A percentile compares a stretch with the other conserved stretches of the same genome.
These are phyloP conservation scores for Candida tetrigidarum DNA, from an alignment of 1,139 yeast genomes.

Conservation along the genomic window DNA sequence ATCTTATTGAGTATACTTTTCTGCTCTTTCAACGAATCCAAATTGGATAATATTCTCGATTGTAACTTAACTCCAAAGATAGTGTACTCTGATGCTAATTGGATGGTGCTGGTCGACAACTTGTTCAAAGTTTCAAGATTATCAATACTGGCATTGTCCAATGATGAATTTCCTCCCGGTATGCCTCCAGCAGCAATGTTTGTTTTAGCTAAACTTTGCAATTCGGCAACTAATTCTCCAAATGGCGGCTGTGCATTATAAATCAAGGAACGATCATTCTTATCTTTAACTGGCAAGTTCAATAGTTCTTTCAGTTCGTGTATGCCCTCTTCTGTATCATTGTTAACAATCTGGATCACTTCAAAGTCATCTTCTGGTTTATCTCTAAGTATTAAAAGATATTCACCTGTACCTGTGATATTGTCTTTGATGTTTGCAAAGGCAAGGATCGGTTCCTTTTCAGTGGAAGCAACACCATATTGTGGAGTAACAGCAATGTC, in stretches of 20 bases:
- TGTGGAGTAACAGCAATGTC: conserved; percentile 10
- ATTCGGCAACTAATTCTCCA: conserved; percentile 57
- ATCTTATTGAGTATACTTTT: conserved; percentile 20
- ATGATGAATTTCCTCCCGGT: neutral
- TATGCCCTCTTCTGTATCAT: neutral
- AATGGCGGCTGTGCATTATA: conserved; percentile 45
- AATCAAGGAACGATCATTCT: neutral
- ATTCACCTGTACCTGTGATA: conserved; percentile 30
- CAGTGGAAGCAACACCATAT: conserved; percentile 11
- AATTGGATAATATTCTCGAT: conserved; percentile 25
- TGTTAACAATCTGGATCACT: conserved; percentile 15
- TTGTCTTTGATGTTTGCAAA: conserved; percentile 28
- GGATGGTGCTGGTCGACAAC: conserved; percentile 23
- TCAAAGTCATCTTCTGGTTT: conserved; percentile 18
- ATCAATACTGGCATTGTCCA: conserved; percentile 10
- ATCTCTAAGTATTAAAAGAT: conserved; percentile 21
- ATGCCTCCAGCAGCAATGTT: neutral
- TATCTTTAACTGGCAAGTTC: neutral
- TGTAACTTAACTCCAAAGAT: conserved; percentile 27
- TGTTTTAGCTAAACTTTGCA: conserved; percentile 4
- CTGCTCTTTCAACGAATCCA: conserved; percentile 30
- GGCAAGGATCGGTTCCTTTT: conserved; percentile 16
- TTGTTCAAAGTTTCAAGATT: conserved; percentile 23
- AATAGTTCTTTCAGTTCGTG: neutral
- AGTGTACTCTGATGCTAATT: conserved; percentile 23